These are phyloP conservation scores for Termitomyces sp. DNA, from an alignment of 768 basidiomycete genomes.

Conservation along the genomic window DNA sequence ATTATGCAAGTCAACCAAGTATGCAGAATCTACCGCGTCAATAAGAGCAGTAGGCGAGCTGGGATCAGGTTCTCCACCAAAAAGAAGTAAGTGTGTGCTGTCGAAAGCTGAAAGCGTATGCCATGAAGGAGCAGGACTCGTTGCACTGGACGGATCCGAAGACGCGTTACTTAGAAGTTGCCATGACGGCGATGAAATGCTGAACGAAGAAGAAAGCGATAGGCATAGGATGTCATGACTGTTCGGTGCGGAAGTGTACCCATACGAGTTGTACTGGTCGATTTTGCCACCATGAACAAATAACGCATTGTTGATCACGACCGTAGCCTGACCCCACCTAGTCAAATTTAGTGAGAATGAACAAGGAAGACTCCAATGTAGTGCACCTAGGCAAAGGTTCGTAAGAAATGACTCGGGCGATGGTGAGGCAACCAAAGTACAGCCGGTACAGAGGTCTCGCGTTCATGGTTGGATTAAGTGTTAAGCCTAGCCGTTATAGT, in stretches of 20 bases:
- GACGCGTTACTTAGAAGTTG: conserved; percentile 41
- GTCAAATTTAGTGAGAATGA: neutral
- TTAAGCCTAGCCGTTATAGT: conserved; percentile 1
- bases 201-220: conserved; percentile 56
- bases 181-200: conserved; percentile 65
- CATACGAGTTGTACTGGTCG: conserved; percentile 59
- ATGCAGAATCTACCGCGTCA: conserved; percentile 56
- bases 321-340: conserved; percentile 83
- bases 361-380: neutral
- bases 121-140: conserved; percentile 69
- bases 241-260: conserved; percentile 72
- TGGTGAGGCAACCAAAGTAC: conserved; percentile 11
- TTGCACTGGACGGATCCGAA: conserved; percentile 34
- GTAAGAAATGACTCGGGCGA: conserved; percentile 15
- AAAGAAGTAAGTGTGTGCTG: conserved; percentile 47
- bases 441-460: conserved; percentile 11
- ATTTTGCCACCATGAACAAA: conserved; percentile 80
- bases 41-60: conserved; percentile 47
- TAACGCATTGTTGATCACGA: conserved; percentile 51
- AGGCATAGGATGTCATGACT: conserved; percentile 65
- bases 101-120: conserved; percentile 71
- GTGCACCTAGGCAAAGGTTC: conserved; percentile 21
- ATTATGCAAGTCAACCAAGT: conserved; percentile 41
- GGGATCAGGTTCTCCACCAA: conserved; percentile 72
- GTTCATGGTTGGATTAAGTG: conserved; percentile 7